Percentiles rank a stretch among this genome's conserved stretches.
Evolutionary conservation across 345 rosid genomes (phyloP).

Genomic region (Rhodomyrtus tomentosa): DNA sequence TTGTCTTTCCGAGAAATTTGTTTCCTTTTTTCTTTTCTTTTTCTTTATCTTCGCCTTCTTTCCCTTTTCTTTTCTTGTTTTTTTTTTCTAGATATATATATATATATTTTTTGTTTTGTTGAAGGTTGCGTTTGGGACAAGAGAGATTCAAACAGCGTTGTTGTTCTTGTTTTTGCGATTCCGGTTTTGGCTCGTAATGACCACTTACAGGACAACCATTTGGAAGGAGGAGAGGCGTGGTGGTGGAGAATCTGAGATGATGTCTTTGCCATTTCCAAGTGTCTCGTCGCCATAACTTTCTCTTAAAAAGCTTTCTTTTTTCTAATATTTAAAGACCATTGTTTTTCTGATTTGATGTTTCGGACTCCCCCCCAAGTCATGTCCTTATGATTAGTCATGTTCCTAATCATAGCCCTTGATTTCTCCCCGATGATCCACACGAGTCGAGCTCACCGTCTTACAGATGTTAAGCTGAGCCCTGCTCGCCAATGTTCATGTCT

Average conservation of each 20-base stretch:
- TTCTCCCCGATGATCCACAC: not conserved
- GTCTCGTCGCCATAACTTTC: not conserved
- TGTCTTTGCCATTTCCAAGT: slow-evolving; percentile 22
- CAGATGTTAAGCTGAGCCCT: not conserved
- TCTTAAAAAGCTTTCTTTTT: too few species aligned
- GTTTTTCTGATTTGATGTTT: not conserved
- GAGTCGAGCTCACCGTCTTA: not conserved
- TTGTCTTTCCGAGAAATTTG: not conserved
- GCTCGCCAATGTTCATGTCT: not conserved
- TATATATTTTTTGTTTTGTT: not conserved
- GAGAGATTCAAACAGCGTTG: not conserved
- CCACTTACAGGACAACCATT: slow-evolving; percentile 53
- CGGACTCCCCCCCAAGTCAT: not conserved
- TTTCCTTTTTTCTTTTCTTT: not conserved
- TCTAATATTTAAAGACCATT: not conserved
- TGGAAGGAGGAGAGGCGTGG: slow-evolving; percentile 30
- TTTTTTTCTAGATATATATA: too few species aligned
- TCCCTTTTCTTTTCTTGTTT: not conserved
- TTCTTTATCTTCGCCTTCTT: not conserved
- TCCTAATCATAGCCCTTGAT: not conserved
- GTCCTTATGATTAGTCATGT: not conserved
- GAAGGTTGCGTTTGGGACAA: not conserved
- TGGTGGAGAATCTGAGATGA: not conserved
- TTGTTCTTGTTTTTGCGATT: slow-evolving; percentile 19
- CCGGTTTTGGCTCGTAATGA: slow-evolving; percentile 54